Conservation (phyloP, 2,329 filamentous ascomycete genomes). For the Nemania sp. region DNA sequence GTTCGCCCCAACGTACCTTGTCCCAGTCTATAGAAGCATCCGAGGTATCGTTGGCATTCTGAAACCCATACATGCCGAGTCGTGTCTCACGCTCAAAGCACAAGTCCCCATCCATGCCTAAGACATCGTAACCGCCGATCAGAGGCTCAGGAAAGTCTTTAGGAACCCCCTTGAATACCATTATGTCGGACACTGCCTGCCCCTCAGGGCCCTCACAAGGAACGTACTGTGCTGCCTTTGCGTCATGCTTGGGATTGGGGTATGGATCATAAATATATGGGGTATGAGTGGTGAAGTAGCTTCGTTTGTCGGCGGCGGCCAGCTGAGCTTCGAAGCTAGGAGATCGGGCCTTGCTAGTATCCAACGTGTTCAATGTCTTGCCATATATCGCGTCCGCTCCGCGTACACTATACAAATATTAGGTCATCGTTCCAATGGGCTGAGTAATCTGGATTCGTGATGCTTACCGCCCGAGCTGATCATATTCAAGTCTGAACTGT, state of each 20-base stretch:
- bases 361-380: slow-evolving; percentile 63
- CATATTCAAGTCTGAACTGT: slow-evolving; percentile 57
- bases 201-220: slow-evolving; percentile 75
- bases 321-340: slow-evolving; percentile 50
- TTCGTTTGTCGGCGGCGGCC: slow-evolving; percentile 49
- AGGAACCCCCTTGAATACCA: slow-evolving; percentile 73
- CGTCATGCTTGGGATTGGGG: slow-evolving; percentile 73
- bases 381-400: slow-evolving; percentile 67
- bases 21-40: slow-evolving; percentile 67
- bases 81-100: slow-evolving; percentile 78
- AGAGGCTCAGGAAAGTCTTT: slow-evolving; percentile 68
- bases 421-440: slow-evolving; percentile 42
- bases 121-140: slow-evolving; percentile 71
- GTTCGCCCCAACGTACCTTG: slow-evolving; percentile 74
- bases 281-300: slow-evolving; percentile 58
- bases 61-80: slow-evolving; percentile 73
- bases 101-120: slow-evolving; percentile 71
- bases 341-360: slow-evolving; percentile 53
- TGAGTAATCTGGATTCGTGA: not conserved
- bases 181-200: slow-evolving; percentile 68
- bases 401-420: slow-evolving; percentile 53
- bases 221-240: slow-evolving; percentile 68
- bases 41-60: slow-evolving; percentile 61
- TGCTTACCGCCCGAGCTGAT: slow-evolving; percentile 53
- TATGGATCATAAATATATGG: slow-evolving; percentile 77